Percentiles rank a stretch among this genome's conserved stretches.
Conservation (phyloP, 371 early-diverging fungal genomes). For the Mortierella sp. region DNA sequence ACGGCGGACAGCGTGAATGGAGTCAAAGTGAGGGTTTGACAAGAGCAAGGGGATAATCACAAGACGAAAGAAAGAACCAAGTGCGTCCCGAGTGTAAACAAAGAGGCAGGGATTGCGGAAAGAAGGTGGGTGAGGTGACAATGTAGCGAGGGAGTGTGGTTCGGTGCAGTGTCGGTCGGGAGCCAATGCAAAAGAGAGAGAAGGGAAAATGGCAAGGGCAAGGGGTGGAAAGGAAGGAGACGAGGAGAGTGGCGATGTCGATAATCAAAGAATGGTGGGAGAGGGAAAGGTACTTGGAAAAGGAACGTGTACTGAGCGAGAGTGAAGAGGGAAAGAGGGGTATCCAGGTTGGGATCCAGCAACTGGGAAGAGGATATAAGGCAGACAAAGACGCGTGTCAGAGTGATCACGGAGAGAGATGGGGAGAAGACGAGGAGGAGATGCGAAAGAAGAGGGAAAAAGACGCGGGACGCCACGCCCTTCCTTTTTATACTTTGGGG, state of each 20-base stretch:
- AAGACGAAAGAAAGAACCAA: neutral
- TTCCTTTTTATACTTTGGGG: neutral
- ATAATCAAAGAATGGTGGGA: neutral
- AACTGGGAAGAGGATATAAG: constrained; percentile 4
- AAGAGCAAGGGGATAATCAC: neutral
- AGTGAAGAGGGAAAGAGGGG: neutral
- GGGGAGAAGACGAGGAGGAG: neutral
- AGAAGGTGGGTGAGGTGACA: neutral
- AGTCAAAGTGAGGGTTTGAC: neutral
- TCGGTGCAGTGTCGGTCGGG: neutral
- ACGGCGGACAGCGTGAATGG: neutral
- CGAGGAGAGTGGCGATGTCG: neutral
- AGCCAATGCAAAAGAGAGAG: neutral
- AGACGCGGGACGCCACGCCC: neutral
- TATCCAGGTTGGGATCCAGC: constrained; percentile 9
- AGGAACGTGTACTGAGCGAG: neutral
- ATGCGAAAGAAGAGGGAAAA: neutral
- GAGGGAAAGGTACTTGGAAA: neutral
- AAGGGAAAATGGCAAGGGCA: neutral
- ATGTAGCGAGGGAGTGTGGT: neutral
- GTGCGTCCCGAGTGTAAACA: neutral
- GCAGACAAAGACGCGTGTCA: neutral
- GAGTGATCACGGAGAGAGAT: neutral
- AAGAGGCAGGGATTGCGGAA: neutral
- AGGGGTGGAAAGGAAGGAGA: neutral